Evolutionary conservation across 1,284 basidiomycete genomes (phyloP).

Genomic region (Cutaneotrichosporon mucoides): DNA sequence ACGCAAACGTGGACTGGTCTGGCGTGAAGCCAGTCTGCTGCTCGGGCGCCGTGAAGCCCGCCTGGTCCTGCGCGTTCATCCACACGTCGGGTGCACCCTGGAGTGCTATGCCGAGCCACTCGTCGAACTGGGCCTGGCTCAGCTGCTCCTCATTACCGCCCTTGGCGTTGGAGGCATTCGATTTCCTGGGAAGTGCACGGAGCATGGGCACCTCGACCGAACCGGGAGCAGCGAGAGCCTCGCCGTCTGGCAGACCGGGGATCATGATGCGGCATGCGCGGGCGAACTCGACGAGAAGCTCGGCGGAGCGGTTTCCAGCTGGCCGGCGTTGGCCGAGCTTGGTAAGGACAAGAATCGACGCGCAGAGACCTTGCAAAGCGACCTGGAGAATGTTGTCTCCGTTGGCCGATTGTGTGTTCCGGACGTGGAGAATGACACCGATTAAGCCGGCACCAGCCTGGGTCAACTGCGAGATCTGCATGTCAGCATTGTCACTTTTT

Average conservation of each 20-base stretch:
- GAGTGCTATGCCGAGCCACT: conserved; percentile 28
- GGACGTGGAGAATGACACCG: conserved; percentile 33
- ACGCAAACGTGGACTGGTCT: conserved; percentile 1
- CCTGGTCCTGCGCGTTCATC: conserved; percentile 13
- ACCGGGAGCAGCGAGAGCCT: conserved; percentile 7
- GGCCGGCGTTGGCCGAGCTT: conserved; percentile 28
- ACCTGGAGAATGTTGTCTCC: conserved; percentile 21
- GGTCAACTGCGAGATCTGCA: conserved; percentile 31
- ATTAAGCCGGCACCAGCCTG: conserved; percentile 36
- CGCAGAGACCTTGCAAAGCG: conserved; percentile 30
- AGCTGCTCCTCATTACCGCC: conserved; percentile 1
- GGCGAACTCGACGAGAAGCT: conserved; percentile 31
- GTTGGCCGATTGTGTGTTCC: conserved; percentile 14
- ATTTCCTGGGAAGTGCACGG: conserved; percentile 24
- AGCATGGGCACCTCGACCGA: conserved; percentile 35
- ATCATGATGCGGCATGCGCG: conserved; percentile 29
- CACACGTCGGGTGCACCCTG: conserved; percentile 21
- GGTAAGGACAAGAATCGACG: conserved; percentile 26
- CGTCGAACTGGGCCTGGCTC: conserved; percentile 25
- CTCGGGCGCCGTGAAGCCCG: background rate
- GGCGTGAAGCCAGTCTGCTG: conserved; percentile 13
- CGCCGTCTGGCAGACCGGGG: conserved; percentile 14
- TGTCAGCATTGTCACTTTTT: background rate
- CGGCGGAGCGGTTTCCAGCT: conserved; percentile 31
- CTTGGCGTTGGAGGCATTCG: conserved; percentile 4